phyloP scores from a whole-genome alignment of 805 yeast genomes.

The Nakazawaea ernobii region DNA sequence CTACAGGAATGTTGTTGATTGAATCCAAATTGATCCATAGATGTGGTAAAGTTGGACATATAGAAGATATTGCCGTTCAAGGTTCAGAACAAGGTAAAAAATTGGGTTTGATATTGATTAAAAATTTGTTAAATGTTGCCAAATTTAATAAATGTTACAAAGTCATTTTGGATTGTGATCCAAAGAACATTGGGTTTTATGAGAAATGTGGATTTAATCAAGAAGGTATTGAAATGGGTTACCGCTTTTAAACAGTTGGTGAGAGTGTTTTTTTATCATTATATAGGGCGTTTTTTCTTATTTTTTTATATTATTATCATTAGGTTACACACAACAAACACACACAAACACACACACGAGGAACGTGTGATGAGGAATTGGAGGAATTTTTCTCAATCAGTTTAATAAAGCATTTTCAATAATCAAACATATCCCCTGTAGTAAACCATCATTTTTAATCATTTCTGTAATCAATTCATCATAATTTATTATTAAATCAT shows the following conservation, averaged over 20 bases:
- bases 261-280: background rate
- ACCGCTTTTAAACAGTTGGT: slow-evolving; percentile 27
- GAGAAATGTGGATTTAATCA: slow-evolving; percentile 75
- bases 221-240: slow-evolving; percentile 68
- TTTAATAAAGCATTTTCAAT: slow-evolving; percentile 4
- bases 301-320: background rate
- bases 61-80: slow-evolving; percentile 88
- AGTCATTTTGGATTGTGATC: slow-evolving; percentile 83
- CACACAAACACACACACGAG: background rate
- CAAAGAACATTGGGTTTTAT: slow-evolving; percentile 77
- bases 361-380: background rate
- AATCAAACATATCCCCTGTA: slow-evolving; percentile 1
- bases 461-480: slow-evolving; percentile 8
- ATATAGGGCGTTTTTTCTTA: background rate
- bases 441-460: slow-evolving; percentile 6
- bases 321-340: too few relatives aligned
- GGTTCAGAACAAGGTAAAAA: slow-evolving; percentile 74
- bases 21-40: slow-evolving; percentile 82
- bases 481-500: background rate
- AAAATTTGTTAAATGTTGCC: slow-evolving; percentile 55
- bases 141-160: slow-evolving; percentile 69
- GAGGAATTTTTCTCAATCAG: background rate
- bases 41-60: slow-evolving; percentile 85
- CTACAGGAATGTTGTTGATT: slow-evolving; percentile 75
- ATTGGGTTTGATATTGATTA: slow-evolving; percentile 66